phyloP scores from a whole-genome alignment of 176 grass and related monocot genomes.

The Oropetium thomaeum region DNA sequence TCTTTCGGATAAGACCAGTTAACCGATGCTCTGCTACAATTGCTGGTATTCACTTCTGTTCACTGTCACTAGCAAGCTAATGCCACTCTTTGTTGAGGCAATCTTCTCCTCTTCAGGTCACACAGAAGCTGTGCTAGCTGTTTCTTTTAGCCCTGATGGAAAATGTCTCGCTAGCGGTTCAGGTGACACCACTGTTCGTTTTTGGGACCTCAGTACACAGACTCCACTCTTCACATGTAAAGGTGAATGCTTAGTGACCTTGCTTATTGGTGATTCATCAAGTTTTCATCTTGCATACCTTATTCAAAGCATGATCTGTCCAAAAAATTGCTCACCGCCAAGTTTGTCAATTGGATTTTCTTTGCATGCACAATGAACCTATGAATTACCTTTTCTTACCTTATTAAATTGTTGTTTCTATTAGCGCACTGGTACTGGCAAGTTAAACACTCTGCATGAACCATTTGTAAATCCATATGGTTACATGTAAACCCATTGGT shows the following conservation, averaged over 20 bases:
- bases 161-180: slow-evolving; percentile 82
- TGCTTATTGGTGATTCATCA: neutral
- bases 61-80: neutral
- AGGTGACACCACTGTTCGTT: slow-evolving; percentile 82
- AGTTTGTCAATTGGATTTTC: neutral
- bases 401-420: neutral
- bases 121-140: slow-evolving; percentile 83
- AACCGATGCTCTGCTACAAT: slow-evolving; percentile 89
- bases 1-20: slow-evolving; percentile 83
- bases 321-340: neutral
- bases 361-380: neutral
- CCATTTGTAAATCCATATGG: neutral
- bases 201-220: slow-evolving; percentile 92
- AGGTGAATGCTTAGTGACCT: slow-evolving; percentile 44
- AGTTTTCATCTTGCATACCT: neutral
- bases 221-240: slow-evolving; percentile 88
- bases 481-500: neutral
- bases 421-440: neutral
- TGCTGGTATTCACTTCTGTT: slow-evolving; percentile 50
- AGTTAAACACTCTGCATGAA: neutral
- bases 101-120: slow-evolving; percentile 54
- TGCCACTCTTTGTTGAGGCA: neutral
- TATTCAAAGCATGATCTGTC: neutral
- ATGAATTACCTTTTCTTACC: neutral
- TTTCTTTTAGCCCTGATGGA: slow-evolving; percentile 92